Evolutionary conservation across 1,139 yeast species (phyloP).

Genomic region (Geotrichum europaeum): DNA sequence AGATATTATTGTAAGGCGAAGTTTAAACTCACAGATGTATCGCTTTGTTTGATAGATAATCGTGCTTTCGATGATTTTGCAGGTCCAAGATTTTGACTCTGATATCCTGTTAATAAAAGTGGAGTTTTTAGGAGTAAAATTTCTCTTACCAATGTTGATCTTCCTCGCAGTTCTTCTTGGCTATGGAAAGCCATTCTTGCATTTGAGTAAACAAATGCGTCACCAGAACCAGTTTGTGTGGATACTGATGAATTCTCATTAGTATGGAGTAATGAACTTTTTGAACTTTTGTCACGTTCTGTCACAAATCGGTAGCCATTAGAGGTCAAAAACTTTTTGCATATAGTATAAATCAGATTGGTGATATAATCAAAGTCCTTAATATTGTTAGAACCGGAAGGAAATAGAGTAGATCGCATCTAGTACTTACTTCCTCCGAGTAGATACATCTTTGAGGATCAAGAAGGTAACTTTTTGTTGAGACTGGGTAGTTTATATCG

Average conservation of each 20-base stretch:
- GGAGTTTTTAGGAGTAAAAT: background rate
- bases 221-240: background rate
- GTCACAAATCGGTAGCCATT: conserved; percentile 4
- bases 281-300: background rate
- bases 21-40: background rate
- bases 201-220: conserved; percentile 1
- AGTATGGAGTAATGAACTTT: background rate
- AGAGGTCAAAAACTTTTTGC: conserved; percentile 9
- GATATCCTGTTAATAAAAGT: background rate
- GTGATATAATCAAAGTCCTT: conserved; percentile 12
- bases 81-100: background rate
- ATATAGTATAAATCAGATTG: conserved; percentile 3
- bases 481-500: conserved; percentile 33
- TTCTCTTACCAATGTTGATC: conserved; percentile 1
- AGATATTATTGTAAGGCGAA: background rate
- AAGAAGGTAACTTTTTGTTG: conserved; percentile 39
- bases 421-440: conserved; percentile 4
- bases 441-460: conserved; percentile 39
- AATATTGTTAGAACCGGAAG: background rate
- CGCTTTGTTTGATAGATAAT: background rate
- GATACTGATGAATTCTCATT: background rate
- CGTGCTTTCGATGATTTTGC: background rate
- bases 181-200: conserved; percentile 7
- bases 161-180: conserved; percentile 1
- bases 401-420: background rate